Base-by-base conservation (phyloP, 768 basidiomycete genomes). In the Pulveroboletus sp. region DNA sequence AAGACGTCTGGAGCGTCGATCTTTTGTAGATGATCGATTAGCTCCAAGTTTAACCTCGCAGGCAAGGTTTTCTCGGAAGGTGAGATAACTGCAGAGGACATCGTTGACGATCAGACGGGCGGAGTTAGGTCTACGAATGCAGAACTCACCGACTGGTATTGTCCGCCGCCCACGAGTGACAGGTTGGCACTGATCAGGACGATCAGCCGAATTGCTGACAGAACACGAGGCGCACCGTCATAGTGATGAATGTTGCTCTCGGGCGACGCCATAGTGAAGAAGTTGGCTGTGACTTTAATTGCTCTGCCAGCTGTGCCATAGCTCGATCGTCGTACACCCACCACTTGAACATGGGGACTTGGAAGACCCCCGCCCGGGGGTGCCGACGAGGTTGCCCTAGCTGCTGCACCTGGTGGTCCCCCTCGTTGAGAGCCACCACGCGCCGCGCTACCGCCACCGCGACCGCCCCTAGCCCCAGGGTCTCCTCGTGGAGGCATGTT, bases 1-100 rank as follows among this genome's bases (percentile, higher is more conserved):
- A 92, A 92, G 18, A 86, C 71, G n/a, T 76, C 67, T 0, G 80
- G 81, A 1, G 81, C 79, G 5, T 77, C 73, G 0, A 69, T 63
- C 5, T 69, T 71, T 62, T 92, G 90, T 13, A 92, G 64, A 14
- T 71, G 71, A 13, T 75, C 73, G 42, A 92, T 82, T 9, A 92
- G 68, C 13, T 84, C 81, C 73, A 91, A 75, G 51, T 89, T 90
- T 6, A 87, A 66, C 13, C 78, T 70, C 2, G 79, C 77, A 0
- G 89, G 86, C 2, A 87, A 71, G 0, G 72, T 76, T 66, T 84
- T 88, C 56, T 89, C 89, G 0, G 79, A 78, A 0, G 85, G 83
- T 0, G 70, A 72, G 31, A 89, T 88, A 17, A 82, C 85, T 82
- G 45, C 6, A 10, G 24, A 24, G 14, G 39, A 47, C 43, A 55